phyloP scores from a whole-genome alignment of 805 yeast genomes.

The Candida taoyuanica region DNA sequence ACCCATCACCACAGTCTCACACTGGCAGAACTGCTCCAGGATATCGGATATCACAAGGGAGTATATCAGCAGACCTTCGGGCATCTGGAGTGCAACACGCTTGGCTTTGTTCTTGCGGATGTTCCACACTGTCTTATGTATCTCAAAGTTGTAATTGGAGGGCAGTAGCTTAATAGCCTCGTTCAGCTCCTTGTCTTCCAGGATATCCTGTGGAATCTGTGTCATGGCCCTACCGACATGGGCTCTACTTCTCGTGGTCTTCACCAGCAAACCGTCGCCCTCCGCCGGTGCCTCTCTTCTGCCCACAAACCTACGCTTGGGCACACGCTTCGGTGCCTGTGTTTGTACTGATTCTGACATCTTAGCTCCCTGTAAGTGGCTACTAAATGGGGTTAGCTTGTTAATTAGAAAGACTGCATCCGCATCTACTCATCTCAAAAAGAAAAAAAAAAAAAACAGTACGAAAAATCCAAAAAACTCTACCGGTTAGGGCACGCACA shows the following conservation, averaged over 20 bases:
- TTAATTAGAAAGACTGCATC: too few species aligned
- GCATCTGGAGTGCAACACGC: conserved; percentile 93
- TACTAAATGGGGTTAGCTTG: background rate
- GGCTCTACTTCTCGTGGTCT: conserved; percentile 27
- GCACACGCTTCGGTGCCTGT: conserved; percentile 27
- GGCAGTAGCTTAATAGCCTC: conserved; percentile 81
- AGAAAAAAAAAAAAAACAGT: conserved; percentile 1
- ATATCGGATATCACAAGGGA: conserved; percentile 89
- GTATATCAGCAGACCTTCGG: conserved; percentile 89
- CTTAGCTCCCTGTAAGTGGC: too few species aligned
- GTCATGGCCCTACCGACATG: conserved; percentile 61
- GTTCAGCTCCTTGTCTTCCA: conserved; percentile 75
- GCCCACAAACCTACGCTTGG: conserved; percentile 62
- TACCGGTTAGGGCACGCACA: background rate
- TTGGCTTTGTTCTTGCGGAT: conserved; percentile 68
- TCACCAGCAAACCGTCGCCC: conserved; percentile 20
- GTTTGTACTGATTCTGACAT: too few species aligned
- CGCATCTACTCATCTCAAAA: background rate
- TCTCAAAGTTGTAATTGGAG: conserved; percentile 89
- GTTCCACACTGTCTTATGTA: conserved; percentile 95
- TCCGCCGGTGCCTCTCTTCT: conserved; percentile 27
- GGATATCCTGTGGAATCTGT: conserved; percentile 84
- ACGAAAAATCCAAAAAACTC: background rate
- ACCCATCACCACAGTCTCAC: conserved; percentile 93
- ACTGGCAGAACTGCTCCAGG: conserved; percentile 81